These are phyloP conservation scores for Phytophthora pisi DNA, from an alignment of 352 stramenopile species.

Conservation along the genomic window DNA sequence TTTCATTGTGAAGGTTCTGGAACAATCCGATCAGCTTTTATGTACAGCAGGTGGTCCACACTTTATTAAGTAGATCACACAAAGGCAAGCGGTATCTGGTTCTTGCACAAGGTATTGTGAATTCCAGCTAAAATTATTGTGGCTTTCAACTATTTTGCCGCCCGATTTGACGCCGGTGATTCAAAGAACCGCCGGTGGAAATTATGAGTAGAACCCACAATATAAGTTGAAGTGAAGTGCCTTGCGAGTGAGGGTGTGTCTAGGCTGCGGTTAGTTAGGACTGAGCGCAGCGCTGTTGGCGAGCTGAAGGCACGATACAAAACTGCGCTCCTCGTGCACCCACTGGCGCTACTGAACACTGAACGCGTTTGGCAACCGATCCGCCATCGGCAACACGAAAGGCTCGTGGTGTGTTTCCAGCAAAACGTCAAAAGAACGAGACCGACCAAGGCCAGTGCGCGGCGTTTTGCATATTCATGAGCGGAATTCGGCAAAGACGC, in stretches of 20 bases:
- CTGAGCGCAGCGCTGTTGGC: too few relatives aligned
- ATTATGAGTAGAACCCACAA: too few relatives aligned
- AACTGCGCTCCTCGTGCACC: too few relatives aligned
- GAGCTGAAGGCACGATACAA: too few relatives aligned
- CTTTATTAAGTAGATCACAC: background rate
- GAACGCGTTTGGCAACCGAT: background rate
- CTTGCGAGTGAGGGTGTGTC: too few relatives aligned
- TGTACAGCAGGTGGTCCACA: background rate
- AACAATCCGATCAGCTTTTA: background rate
- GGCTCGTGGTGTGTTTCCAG: background rate
- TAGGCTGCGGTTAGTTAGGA: too few relatives aligned
- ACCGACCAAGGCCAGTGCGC: background rate
- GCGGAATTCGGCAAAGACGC: background rate
- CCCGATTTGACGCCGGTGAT: too few relatives aligned
- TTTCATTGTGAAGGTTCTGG: conserved; percentile 20
- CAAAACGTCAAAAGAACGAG: background rate
- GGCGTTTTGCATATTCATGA: background rate
- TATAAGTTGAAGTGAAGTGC: too few relatives aligned
- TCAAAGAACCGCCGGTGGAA: too few relatives aligned
- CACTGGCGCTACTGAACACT: background rate
- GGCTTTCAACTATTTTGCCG: too few relatives aligned
- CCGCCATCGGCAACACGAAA: background rate
- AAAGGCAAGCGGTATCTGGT: background rate
- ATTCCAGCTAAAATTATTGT: too few relatives aligned
- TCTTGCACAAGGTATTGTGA: too few relatives aligned